phyloP scores from a whole-genome alignment of 352 stramenopile genomes.

The Aphanomyces astaci region DNA sequence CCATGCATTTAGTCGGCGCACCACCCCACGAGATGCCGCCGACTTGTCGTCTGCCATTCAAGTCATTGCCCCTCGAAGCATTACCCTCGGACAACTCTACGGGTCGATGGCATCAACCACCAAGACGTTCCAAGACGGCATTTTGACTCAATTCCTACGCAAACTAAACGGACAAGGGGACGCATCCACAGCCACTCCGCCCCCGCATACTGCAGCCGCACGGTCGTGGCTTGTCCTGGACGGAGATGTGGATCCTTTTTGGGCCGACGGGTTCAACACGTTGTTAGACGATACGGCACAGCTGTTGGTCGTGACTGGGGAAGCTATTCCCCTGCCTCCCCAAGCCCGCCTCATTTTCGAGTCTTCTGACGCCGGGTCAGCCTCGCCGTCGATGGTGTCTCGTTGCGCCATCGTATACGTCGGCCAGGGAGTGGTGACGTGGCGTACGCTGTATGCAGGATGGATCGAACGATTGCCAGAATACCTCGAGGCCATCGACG shows the following conservation, averaged over 20 bases:
- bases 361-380: slow-evolving; percentile 35
- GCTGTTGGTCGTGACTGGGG: slow-evolving; percentile 34
- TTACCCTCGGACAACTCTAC: slow-evolving; percentile 6
- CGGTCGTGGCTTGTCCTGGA: slow-evolving; percentile 65
- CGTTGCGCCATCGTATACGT: slow-evolving; percentile 40
- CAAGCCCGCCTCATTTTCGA: slow-evolving; percentile 48
- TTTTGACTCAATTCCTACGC: slow-evolving; percentile 10
- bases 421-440: slow-evolving; percentile 5
- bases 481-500: slow-evolving; percentile 29
- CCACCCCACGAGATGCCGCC: neutral
- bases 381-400: slow-evolving; percentile 47
- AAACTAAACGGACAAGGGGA: neutral
- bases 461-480: slow-evolving; percentile 37
- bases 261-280: slow-evolving; percentile 37
- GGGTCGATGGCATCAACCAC: neutral
- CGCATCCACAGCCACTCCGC: neutral
- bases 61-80: neutral
- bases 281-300: neutral
- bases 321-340: slow-evolving; percentile 31
- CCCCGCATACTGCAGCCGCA: neutral
- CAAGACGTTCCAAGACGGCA: slow-evolving; percentile 14
- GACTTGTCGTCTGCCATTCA: neutral
- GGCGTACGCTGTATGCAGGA: slow-evolving; percentile 30
- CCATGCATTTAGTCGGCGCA: neutral
- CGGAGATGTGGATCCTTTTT: slow-evolving; percentile 38